Base-by-base conservation (phyloP, 2,329 filamentous ascomycete species). In the Chaetomium olivaceum region DNA sequence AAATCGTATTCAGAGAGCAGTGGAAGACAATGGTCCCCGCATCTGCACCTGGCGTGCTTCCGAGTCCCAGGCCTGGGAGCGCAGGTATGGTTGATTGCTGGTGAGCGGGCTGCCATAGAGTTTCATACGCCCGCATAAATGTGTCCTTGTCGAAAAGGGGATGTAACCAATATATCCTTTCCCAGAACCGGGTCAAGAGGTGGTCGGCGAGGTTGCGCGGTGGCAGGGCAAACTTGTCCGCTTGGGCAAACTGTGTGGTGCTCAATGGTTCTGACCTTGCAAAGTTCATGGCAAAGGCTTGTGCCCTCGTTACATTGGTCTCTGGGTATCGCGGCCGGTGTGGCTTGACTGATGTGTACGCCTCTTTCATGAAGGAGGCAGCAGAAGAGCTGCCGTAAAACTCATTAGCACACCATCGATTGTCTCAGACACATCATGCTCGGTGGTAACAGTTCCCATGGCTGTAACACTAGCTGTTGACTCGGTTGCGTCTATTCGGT, bases 61-160 rank as follows among this genome's bases (percentile, higher is more conserved):
- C 79, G 4, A 80, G 71, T 0, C 78, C 79, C 9, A 78, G 72
- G 6, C 74, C 69, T 1, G 54, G 58, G 2, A 58, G n/a, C 4
- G 19, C 69, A 68, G 8, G 48, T 36, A 31, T 31, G 0, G 43
- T 3, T 71, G 67, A 12, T 68, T 58, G 12, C 62, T 64, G 33
- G 62, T 69, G 0, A 1, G 62, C 25, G 5, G 58, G 55, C 12
- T 52, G 51, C 79, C 79, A 81, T 0, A 82, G 69, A 39, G 73
- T 76, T 36, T 76, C 70, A 56, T 81, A 81, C 0, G 77, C 77
- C 21, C 68, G 66, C 61, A 79, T 71, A 57, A 83, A 82, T n/a
- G 75, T 75, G 0, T 74, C 73, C 4, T 76, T 74, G 69, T 82
- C 76, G 60, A 82, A 78, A 63, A 81, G 78, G 0, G 81, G 80